Evolutionary conservation across 129 eudicot species (phyloP).

Genomic region (Tanacetum coccineum): DNA sequence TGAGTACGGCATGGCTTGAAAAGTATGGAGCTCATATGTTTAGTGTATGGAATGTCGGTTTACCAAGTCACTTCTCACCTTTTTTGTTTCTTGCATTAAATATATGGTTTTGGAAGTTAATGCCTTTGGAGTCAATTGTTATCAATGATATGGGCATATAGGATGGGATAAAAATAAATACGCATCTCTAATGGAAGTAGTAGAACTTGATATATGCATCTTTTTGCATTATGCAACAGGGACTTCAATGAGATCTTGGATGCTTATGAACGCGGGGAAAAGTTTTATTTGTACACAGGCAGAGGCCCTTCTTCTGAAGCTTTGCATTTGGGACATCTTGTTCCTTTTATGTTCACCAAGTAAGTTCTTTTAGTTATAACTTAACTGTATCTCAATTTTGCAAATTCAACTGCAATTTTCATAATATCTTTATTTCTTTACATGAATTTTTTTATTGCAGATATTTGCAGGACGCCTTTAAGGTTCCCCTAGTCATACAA

Average conservation of each 20-base stretch:
- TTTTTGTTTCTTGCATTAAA: too few species aligned
- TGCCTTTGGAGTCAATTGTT: too few species aligned
- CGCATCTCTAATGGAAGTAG: too few species aligned
- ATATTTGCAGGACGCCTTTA: conserved; percentile 93
- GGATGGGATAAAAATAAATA: too few species aligned
- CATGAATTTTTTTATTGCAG: conserved; percentile 34
- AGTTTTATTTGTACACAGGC: conserved; percentile 87
- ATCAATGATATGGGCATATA: too few species aligned
- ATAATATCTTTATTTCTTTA: not conserved
- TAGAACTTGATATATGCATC: not conserved
- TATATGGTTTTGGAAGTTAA: too few species aligned
- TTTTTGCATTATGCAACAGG: conserved; percentile 23
- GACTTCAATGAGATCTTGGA: conserved; percentile 74
- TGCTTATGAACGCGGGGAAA: conserved; percentile 83
- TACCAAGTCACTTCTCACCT: too few species aligned
- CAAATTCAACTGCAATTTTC: not conserved
- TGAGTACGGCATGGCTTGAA: too few species aligned
- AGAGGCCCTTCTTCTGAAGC: conserved; percentile 93
- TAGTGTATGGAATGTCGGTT: too few species aligned
- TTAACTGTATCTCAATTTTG: not conserved
- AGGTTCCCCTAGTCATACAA: conserved; percentile 93
- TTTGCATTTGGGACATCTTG: conserved; percentile 84
- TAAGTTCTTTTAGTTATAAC: conserved; percentile 27
- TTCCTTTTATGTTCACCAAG: conserved; percentile 98
- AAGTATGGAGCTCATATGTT: too few species aligned